These are phyloP conservation scores for Nakazawaea siamensis DNA, from an alignment of 805 yeast species.

Conservation along the genomic window DNA sequence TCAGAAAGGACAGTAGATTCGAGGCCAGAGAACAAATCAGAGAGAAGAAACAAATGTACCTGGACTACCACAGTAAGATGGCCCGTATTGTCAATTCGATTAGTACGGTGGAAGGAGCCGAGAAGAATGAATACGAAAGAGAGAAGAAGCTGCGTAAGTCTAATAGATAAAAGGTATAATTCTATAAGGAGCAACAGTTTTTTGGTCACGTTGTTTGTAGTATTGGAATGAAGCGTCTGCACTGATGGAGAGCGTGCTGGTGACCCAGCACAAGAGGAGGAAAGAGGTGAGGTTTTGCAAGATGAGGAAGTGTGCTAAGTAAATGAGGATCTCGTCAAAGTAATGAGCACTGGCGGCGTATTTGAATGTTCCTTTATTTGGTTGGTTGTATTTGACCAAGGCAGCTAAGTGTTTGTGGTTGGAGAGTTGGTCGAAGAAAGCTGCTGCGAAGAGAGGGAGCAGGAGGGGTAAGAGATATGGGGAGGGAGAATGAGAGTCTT, in stretches of 20 bases:
- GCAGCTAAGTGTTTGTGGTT: slow-evolving; percentile 43
- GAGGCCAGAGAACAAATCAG: slow-evolving; percentile 78
- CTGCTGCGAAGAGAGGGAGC: background rate
- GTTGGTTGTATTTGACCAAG: slow-evolving; percentile 48
- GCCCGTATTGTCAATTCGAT: slow-evolving; percentile 78
- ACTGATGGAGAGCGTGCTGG: slow-evolving; percentile 44
- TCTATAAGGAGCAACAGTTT: slow-evolving; percentile 11
- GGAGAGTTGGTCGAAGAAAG: slow-evolving; percentile 33
- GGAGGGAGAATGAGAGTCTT: background rate
- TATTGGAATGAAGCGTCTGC: slow-evolving; percentile 43
- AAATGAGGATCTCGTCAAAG: slow-evolving; percentile 54
- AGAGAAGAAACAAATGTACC: slow-evolving; percentile 67
- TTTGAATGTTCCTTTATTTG: slow-evolving; percentile 40
- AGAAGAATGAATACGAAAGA: slow-evolving; percentile 84
- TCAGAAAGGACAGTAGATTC: slow-evolving; percentile 83
- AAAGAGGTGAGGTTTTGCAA: slow-evolving; percentile 14
- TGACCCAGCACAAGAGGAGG: slow-evolving; percentile 28
- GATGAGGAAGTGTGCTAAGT: slow-evolving; percentile 24
- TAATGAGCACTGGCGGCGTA: slow-evolving; percentile 61
- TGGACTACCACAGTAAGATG: slow-evolving; percentile 85
- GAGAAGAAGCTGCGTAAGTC: slow-evolving; percentile 64
- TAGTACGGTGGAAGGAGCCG: slow-evolving; percentile 92
- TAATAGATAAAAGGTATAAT: slow-evolving; percentile 25
- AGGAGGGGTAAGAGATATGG: background rate
- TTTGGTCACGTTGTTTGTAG: slow-evolving; percentile 25